Base-by-base conservation (phyloP, 106 monocot genomes). In the Apostasia ramifera region DNA sequence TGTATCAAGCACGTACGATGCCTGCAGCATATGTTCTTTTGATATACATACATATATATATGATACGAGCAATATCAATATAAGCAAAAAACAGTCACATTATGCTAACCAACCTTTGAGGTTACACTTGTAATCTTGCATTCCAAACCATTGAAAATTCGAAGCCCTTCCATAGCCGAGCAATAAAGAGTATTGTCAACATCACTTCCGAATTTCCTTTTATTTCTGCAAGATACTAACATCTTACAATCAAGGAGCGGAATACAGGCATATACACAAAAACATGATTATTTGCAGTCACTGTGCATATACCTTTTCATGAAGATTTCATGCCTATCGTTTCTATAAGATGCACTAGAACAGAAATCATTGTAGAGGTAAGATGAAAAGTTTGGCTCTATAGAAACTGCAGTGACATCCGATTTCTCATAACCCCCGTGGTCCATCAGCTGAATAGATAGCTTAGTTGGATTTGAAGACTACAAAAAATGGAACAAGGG, bases 361-460 rank as follows among this genome's bases (percentile, higher is more conserved):
- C 90, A 70, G 51, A 87, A 87, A 57, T 94, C 90, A 57, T 74
- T 87, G 62, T 71, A 80, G 2, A 94, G 73, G 70, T 90, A 94
- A 2, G 82, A 15, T 8, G 87, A 66, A 78, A 90, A 94, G 55
- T 68, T 84, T 3, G 86, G 84, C n/a, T 94, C 84, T 44, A 90
- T 82, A 45, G 86, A 89, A 43, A 90, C 80, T 59, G 94, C 81
- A 48, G 86, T 70, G 40, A 75, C 76, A 77, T 94, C 86, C 5
- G 82, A 76, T 68, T 84, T 94, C 66, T 90, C 90, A 64, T 77
- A 26, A 26, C 26, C 67, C 1, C 80, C 79, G 69, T 74, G 73
- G 56, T 90, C 89, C 86, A 94, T 90, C 55, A 94, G 80, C 68
- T 94, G 86, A 42, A 94, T 87, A 8, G 80, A 80, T 11, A 94